Evolutionary conservation across 2,329 filamentous ascomycete genomes (phyloP).

Genomic region (Nemania abortiva): DNA sequence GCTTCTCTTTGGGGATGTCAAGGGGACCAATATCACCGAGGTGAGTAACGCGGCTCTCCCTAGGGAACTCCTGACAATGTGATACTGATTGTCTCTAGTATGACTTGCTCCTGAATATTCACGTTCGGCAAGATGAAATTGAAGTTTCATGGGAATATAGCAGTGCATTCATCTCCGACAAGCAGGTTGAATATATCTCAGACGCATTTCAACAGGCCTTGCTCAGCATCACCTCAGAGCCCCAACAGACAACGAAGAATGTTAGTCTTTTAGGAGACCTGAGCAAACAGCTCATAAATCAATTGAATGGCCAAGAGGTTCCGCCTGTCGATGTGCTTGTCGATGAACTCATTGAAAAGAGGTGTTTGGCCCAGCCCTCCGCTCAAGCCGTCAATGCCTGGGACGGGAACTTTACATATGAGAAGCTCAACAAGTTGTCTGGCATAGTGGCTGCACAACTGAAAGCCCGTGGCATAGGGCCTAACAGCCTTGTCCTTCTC

Average conservation of each 20-base stretch:
- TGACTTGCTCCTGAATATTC: slow-evolving; percentile 23
- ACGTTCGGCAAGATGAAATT: slow-evolving; percentile 2
- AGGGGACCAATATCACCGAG: slow-evolving; percentile 7
- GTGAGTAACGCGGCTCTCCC: background rate
- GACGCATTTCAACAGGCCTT: slow-evolving; percentile 29
- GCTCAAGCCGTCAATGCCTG: slow-evolving; percentile 21
- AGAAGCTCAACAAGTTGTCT: slow-evolving; percentile 12
- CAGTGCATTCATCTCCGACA: slow-evolving; percentile 20
- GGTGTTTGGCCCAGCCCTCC: slow-evolving; percentile 20
- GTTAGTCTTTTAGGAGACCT: slow-evolving; percentile 13
- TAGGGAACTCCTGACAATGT: background rate
- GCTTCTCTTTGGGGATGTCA: slow-evolving; percentile 12
- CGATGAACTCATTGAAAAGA: slow-evolving; percentile 26
- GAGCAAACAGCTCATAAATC: background rate
- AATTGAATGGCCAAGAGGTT: slow-evolving; percentile 6
- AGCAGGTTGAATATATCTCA: slow-evolving; percentile 18
- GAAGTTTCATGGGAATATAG: slow-evolving; percentile 23
- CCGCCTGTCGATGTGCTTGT: slow-evolving; percentile 9
- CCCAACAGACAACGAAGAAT: background rate
- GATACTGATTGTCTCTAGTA: slow-evolving; percentile 21
- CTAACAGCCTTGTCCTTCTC: slow-evolving; percentile 39
- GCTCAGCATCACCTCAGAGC: slow-evolving; percentile 17
- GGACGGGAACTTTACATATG: slow-evolving; percentile 33
- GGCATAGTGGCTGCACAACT: slow-evolving; percentile 13
- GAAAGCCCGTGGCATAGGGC: slow-evolving; percentile 14